These are phyloP conservation scores for Purpureocillium takamizusanense DNA, from an alignment of 2,329 filamentous ascomycete species.

Conservation along the genomic window DNA sequence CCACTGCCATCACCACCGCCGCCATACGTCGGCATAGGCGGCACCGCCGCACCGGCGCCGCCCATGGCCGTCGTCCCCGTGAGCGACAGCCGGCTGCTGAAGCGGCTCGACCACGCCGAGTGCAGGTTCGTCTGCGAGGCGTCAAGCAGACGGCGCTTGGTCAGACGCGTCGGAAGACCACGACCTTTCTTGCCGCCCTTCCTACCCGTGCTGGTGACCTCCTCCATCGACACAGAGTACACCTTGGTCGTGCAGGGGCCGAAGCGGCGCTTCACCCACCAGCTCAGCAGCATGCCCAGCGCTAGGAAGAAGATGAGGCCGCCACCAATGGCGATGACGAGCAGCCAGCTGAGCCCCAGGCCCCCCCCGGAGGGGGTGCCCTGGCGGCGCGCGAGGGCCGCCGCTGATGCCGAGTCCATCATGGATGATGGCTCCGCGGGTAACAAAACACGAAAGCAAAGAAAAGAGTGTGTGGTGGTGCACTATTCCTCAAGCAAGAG, in stretches of 20 bases:
- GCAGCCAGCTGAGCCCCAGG: conserved; percentile 20
- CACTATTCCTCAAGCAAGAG: no score
- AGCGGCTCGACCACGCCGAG: conserved; percentile 9
- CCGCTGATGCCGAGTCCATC: no score
- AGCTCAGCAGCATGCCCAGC: conserved; percentile 33
- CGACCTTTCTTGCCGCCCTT: neutral
- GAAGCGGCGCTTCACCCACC: conserved; percentile 18
- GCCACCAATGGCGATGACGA: conserved; percentile 39
- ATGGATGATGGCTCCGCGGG: no score
- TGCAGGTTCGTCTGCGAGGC: conserved; percentile 5
- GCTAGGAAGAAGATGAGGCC: conserved; percentile 33
- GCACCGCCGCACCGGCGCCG: conserved; percentile 17
- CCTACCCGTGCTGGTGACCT: conserved; percentile 2
- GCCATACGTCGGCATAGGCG: conserved; percentile 23
- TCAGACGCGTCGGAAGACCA: conserved; percentile 15
- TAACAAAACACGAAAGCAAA: no score
- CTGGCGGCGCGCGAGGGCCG: neutral
- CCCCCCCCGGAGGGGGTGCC: conserved; percentile 1
- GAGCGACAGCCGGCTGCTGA: conserved; percentile 21
- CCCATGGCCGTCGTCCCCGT: neutral
- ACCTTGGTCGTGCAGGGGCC: conserved; percentile 13
- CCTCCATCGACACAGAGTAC: conserved; percentile 18
- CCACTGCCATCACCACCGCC: conserved; percentile 9
- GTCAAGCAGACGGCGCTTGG: conserved; percentile 18
- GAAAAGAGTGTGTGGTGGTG: no score